phyloP scores from a whole-genome alignment of 805 yeast species.

The Wickerhamomyces strasburgensis region DNA sequence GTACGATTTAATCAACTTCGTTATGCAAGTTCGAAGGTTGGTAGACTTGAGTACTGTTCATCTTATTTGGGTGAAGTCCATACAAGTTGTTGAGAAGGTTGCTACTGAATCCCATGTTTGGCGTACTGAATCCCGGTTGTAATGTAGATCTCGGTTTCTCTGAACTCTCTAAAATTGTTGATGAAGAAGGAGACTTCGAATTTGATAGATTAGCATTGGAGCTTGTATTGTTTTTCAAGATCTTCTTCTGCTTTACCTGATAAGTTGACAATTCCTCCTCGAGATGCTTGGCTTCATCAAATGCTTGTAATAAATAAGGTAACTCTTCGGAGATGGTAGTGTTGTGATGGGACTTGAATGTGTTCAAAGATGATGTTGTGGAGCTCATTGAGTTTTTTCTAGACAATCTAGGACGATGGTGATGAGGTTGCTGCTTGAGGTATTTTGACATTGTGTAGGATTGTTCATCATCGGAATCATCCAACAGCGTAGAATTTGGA shows the following conservation, averaged over 20 bases:
- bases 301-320: constrained; percentile 63
- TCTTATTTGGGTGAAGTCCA: constrained; percentile 26
- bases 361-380: constrained; percentile 29
- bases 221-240: constrained; percentile 1
- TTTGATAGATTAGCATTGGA: background rate
- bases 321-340: constrained; percentile 59
- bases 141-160: constrained; percentile 12
- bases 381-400: constrained; percentile 21
- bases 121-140: constrained; percentile 12
- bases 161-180: constrained; percentile 4
- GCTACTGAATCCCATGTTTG: constrained; percentile 21
- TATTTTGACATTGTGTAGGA: constrained; percentile 10
- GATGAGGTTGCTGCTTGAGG: constrained; percentile 7
- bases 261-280: constrained; percentile 42
- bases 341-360: constrained; percentile 36
- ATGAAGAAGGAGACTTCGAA: constrained; percentile 2
- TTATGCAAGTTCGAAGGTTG: constrained; percentile 16
- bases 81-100: constrained; percentile 22
- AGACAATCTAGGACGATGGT: constrained; percentile 4
- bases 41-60: background rate
- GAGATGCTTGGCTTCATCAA: constrained; percentile 53
- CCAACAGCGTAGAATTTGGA: background rate
- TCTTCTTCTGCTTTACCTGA: constrained; percentile 3
- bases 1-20: constrained; percentile 10
- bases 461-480: constrained; percentile 1